Evolutionary conservation across 768 basidiomycete species (phyloP), one percentile per base, ranked within the genome.

Genomic region (Lyophyllum atratum): DNA sequence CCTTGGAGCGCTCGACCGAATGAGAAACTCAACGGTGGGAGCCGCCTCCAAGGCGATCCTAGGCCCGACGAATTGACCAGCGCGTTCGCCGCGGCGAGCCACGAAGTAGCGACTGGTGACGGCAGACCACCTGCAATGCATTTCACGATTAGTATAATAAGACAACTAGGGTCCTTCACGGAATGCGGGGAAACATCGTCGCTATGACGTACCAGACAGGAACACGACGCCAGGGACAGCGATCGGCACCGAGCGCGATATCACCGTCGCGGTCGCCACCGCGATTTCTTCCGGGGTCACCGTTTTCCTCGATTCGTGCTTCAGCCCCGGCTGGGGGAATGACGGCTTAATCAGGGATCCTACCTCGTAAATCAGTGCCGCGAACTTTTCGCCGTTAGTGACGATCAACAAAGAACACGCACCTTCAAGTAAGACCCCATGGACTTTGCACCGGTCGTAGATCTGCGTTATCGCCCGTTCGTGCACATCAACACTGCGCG

Each of bases 351-450:
- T 76, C 42, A 82, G 70, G 5, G 79, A 75, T 21, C 80, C 80
- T 82, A 44, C 28, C 39, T 17, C 8, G 21, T 4, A 24, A 6
- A 12, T 42, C 40, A 42, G 26, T 21, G 21, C n/a, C n/a, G n/a
- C n/a, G n/a, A n/a, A n/a, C n/a, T n/a, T 31, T 31, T 4, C 40
- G n/a, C 19, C 29, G 9, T 28, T 24, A 1, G 12, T 14, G 7
- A 22, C 40, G n/a, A n/a, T n/a, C n/a, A 22, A 42, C 22, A 39
- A 15, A 37, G 14, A 37, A 14, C 17, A 14, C 50, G 1, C 26
- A 78, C 81, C 80, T 71, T 83, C 80, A 7, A 83, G 65, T 33
- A 83, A 68, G 29, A 84, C 78, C 1, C 76, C 76, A 64, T 81
- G 77, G 12, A 69, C 70, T 52, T 66, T 70, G 63, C 81, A 79